Base-by-base conservation (phyloP, 202 grass and related monocot genomes). In the Bolboschoenoplectus hybrid region DNA sequence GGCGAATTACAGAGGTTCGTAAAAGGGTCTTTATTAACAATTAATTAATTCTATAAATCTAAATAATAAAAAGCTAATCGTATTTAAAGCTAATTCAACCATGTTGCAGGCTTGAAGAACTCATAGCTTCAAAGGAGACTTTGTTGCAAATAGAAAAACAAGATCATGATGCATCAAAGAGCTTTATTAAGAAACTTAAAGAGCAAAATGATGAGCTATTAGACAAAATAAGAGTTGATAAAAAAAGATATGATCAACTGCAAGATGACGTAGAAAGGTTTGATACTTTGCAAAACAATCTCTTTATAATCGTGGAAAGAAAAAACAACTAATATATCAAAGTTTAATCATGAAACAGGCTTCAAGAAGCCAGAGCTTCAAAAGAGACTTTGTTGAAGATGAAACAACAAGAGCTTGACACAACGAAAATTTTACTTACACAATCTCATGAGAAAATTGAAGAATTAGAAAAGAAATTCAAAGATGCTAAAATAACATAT, bases 261-360 rank as follows among this genome's bases (percentile, higher is more conserved):
- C 82, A 92, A 94, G 88, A 83, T 85, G 86, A 83, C 63, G 35
- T 92, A 90, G 89, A 94, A 89, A 92, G 92, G 92, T 94, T 87
- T 75, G 90, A 86, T 85, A 47, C 79, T 79, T 58, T 60, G 3
- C 12, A 79, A 79, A 57, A 58, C 6, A 57, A 79, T 17, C 32
- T 56, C 14, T 41, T 60, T 41, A 57, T 17, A 73, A 73, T 10
- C 7, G 16, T 41, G 14, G 32, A 39, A 53, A 79, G 35, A 58
- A 41, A 17, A 58, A 79, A 7, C 34, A 60, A 60, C 41, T 88
- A 78, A 93, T 50, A 19, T 14, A 14, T 88, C 7, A 14, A 87
- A 57, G 19, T 12, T 62, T 86, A 47, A 85, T 88, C 38, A 85
- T 66, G 63, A 63, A 55, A 85, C 84, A 94, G 88, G 88, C 85